Evolutionary conservation across 805 yeast genomes (phyloP), one percentile per base, ranked within the genome.

Genomic region (Saccharomycopsis sp.): DNA sequence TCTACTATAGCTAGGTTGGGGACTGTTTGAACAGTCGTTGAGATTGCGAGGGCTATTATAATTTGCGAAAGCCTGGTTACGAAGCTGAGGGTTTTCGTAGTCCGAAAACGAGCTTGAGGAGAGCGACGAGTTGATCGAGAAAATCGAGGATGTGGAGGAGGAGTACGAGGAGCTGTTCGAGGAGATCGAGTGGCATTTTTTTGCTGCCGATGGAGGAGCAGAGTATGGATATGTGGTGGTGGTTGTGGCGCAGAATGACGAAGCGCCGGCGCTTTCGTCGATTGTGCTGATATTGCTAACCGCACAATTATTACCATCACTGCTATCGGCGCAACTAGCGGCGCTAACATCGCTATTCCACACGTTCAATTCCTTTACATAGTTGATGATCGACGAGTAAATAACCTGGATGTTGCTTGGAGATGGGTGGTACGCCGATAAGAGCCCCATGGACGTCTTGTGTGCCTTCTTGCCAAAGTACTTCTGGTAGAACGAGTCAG

Each of bases 401-500:
- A 56, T 51, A 15, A 56, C 20, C 12, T 53, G 51, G 14, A 49
- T 50, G 34, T 35, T 56, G 15, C n/a, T n/a, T n/a, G n/a, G n/a
- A n/a, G n/a, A n/a, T n/a, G n/a, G 25, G 49, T 25, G n/a, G 9
- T 17, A 23, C 17, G 35, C 15, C 5, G 15, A 24, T 5, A 25
- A 35, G n/a, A n/a, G n/a, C n/a, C n/a, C n/a, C n/a, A n/a, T n/a
- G n/a, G n/a, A n/a, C n/a, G 24, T 5, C 8, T 29, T 24, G 29
- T 24, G 20, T 47, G 3, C 54, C 3, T 49, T 47, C 22, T 20
- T 20, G 3, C 38, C 24, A 19, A 58, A 58, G 47, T 58, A 58
- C 34, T 58, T 58, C 3, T 2, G n/a, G 38, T 58, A 52, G 55
- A 58, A 58, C 7, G 55, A 5, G n/a, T 35, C 25, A 12, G 60